A percentile compares a stretch with the other conserved stretches of the same genome.
phyloP scores from a whole-genome alignment of 164 flowering plant species.

The Liriodendron chinense region DNA sequence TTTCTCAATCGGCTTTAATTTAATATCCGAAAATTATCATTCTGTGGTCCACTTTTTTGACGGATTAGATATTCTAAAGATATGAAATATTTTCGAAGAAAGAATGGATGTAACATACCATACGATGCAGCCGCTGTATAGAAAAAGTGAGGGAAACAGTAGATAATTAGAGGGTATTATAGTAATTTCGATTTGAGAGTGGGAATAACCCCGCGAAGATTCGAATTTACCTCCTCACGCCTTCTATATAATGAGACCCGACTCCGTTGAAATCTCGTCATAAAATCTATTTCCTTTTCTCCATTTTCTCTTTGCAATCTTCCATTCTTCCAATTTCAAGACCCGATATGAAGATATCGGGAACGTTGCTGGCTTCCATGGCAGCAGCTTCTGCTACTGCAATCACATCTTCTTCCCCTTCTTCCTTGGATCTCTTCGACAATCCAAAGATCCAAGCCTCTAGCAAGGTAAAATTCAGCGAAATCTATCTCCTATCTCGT shows the following conservation, averaged over 20 bases:
- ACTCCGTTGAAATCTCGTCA: neutral
- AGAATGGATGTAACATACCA: neutral
- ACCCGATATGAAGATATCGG: conserved; percentile 19
- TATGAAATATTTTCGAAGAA: neutral
- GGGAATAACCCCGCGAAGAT: neutral
- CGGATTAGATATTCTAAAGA: neutral
- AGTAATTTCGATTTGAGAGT: neutral
- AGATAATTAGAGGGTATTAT: neutral
- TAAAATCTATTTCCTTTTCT: neutral
- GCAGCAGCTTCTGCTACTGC: conserved; percentile 24
- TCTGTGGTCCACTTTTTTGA: neutral
- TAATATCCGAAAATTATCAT: neutral
- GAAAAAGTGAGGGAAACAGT: neutral
- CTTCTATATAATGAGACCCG: neutral
- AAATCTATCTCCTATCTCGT: neutral
- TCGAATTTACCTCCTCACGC: neutral
- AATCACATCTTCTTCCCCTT: neutral
- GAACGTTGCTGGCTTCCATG: conserved; percentile 20
- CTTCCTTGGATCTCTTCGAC: conserved; percentile 10
- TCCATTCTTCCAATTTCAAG: neutral
- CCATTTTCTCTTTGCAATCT: neutral
- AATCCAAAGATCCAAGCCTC: conserved; percentile 12
- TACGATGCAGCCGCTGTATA: neutral
- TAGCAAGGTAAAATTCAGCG: neutral
- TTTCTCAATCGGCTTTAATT: too few relatives aligned